phyloP scores from a whole-genome alignment of 768 basidiomycete species.

The Termitomyces eurrhizus region DNA sequence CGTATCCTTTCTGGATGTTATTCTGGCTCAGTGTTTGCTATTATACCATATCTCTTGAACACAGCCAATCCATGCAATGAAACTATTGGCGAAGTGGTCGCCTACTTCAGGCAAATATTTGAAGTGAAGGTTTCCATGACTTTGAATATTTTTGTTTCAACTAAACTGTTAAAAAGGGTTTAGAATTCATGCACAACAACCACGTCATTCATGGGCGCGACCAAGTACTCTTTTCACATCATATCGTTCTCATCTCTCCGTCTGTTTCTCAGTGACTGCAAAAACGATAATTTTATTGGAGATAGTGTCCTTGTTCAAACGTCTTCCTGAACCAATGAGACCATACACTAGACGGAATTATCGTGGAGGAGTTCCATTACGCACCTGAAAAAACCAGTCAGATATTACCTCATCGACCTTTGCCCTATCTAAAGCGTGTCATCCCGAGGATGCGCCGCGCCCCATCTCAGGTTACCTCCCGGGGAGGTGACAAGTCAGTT shows the following conservation, averaged over 20 bases:
- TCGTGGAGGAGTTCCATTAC: neutral
- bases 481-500: neutral
- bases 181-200: constrained; percentile 1
- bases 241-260: neutral
- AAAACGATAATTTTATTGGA: neutral
- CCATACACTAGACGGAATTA: neutral
- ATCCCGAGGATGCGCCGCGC: neutral
- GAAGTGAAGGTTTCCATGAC: neutral
- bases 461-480: neutral
- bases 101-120: neutral
- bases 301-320: neutral
- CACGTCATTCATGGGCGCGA: constrained; percentile 1
- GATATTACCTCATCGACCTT: neutral
- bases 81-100: neutral
- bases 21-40: neutral
- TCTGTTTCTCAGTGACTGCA: neutral
- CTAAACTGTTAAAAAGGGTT: neutral
- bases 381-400: neutral
- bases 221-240: neutral
- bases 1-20: neutral
- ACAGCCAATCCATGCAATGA: neutral
- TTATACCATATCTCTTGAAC: neutral
- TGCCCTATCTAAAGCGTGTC: neutral
- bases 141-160: neutral
- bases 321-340: no score